Base-by-base conservation (phyloP, 495 filamentous ascomycete genomes). In the Neurospora intermedia region DNA sequence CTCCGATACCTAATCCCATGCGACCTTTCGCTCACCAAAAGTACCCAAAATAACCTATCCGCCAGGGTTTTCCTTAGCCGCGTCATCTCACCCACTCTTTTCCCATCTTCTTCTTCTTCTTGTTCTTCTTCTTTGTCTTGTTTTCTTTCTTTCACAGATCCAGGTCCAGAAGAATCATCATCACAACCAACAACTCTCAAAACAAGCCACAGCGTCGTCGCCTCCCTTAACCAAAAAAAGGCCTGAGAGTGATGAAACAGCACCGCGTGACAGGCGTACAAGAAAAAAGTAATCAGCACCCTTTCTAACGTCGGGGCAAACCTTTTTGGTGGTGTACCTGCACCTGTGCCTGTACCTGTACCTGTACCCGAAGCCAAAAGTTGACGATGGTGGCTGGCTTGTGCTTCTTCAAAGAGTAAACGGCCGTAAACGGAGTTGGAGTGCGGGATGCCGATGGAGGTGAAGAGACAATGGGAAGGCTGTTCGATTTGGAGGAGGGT, bases 1-100 rank as follows among this genome's bases (percentile, higher is more conserved):
- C 90, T 82, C 80, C 91, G 84, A 76, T 88, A 84, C 75, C 93
- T 90, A n/a, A 94, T 85, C 10, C 91, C 92, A 77, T 93, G 92
- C 9, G 91, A 88, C 81, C 89, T 84, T 79, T 92, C 90, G 1
- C 88, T 88, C 8, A 91, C 81, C 43, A 92, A 82, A 9, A 91
- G 79, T 1, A 91, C 78, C 89, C 89, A 92, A 76, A 88, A 91
- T 0, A 92, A 79, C 13, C 86, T 80, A 31, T 76, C 72, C 2
- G 77, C 76, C 4, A 81, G 43, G 1, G 15, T 16, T 27, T 18
- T 62, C 11, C 27, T 15, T 6, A 18, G 2, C 3, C 1, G 31
- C 3, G 15, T 3, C 27, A 18, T 2, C 18, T 81, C 72, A 41
- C 71, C 78, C 79, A 39, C 78, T 69, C 35, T 38, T 38, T 38